Evolutionary conservation across 2,329 filamentous ascomycete species (phyloP).

Genomic region (Fusarium lyarnte): DNA sequence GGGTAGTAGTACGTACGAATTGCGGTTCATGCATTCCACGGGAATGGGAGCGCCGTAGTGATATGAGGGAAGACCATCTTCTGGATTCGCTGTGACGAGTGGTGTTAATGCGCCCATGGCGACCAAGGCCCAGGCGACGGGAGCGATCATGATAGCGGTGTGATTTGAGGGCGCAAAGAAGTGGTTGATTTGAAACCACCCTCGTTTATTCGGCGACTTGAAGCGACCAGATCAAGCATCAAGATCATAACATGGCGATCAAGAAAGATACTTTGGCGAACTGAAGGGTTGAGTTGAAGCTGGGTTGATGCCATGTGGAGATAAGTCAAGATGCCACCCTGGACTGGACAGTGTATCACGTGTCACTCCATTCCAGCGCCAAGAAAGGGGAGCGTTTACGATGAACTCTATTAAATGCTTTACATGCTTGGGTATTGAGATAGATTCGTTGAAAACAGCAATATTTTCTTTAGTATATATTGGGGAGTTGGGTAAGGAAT

Average conservation of each 20-base stretch:
- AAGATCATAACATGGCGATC: constrained; percentile 34
- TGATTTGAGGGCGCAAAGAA: background rate
- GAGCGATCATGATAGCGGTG: constrained; percentile 28
- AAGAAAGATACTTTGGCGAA: background rate
- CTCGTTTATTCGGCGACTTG: constrained; percentile 8
- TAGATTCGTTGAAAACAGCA: background rate
- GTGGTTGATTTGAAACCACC: background rate
- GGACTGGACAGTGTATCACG: constrained; percentile 35
- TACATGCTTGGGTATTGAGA: background rate
- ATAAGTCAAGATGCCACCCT: constrained; percentile 39
- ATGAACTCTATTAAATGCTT: background rate
- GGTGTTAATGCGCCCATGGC: constrained; percentile 41
- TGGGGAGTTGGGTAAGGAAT: background rate
- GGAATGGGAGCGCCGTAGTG: constrained; percentile 73
- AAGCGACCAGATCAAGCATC: constrained; percentile 10
- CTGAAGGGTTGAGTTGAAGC: background rate
- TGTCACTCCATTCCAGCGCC: constrained; percentile 16
- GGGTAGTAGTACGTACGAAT: constrained; percentile 64
- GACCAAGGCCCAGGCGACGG: constrained; percentile 25
- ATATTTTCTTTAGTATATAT: background rate
- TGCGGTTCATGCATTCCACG: constrained; percentile 79
- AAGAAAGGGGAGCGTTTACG: background rate
- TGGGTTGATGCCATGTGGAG: constrained; percentile 31
- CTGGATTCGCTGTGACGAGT: constrained; percentile 45
- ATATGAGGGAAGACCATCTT: constrained; percentile 66